These are phyloP conservation scores for Alternaria sp. DNA, from an alignment of 2,329 filamentous ascomycete genomes.

Conservation along the genomic window DNA sequence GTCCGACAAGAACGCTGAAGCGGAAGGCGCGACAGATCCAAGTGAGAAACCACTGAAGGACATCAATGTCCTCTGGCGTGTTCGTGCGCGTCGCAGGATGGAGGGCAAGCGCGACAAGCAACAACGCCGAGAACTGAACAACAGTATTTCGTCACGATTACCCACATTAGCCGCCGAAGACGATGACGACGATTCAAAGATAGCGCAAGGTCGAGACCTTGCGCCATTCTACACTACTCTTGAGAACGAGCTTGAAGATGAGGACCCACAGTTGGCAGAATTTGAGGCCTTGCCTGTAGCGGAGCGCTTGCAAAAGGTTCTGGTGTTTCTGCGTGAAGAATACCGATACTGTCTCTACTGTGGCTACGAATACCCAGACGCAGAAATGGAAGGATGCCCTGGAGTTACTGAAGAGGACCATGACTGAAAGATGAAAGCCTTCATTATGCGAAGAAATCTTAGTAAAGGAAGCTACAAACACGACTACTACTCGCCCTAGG, in stretches of 20 bases:
- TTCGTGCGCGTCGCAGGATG: slow-evolving; percentile 73
- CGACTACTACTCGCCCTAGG: background rate
- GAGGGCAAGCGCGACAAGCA: slow-evolving; percentile 71
- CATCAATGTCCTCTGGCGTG: slow-evolving; percentile 82
- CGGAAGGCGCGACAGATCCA: slow-evolving; percentile 31
- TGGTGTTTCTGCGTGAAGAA: slow-evolving; percentile 74
- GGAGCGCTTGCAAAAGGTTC: slow-evolving; percentile 72
- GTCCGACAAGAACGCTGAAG: slow-evolving; percentile 55
- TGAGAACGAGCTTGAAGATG: slow-evolving; percentile 76
- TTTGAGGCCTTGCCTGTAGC: slow-evolving; percentile 75
- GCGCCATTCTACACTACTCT: slow-evolving; percentile 61
- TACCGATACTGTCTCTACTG: slow-evolving; percentile 96
- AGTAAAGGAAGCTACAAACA: background rate
- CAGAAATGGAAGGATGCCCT: slow-evolving; percentile 85
- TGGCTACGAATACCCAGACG: slow-evolving; percentile 80
- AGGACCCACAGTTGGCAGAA: slow-evolving; percentile 80
- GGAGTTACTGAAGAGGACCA: slow-evolving; percentile 87
- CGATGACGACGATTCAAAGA: slow-evolving; percentile 76
- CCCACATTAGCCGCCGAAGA: slow-evolving; percentile 70
- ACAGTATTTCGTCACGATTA: slow-evolving; percentile 57
- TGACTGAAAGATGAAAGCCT: slow-evolving; percentile 56
- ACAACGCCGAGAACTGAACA: slow-evolving; percentile 39
- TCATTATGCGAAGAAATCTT: background rate
- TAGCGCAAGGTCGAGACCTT: slow-evolving; percentile 69
- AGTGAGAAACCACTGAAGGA: slow-evolving; percentile 66